Percentiles rank a stretch among this genome's conserved stretches.
Evolutionary conservation across 1,284 basidiomycete genomes (phyloP).

Genomic region (Cerioporus squamosus): DNA sequence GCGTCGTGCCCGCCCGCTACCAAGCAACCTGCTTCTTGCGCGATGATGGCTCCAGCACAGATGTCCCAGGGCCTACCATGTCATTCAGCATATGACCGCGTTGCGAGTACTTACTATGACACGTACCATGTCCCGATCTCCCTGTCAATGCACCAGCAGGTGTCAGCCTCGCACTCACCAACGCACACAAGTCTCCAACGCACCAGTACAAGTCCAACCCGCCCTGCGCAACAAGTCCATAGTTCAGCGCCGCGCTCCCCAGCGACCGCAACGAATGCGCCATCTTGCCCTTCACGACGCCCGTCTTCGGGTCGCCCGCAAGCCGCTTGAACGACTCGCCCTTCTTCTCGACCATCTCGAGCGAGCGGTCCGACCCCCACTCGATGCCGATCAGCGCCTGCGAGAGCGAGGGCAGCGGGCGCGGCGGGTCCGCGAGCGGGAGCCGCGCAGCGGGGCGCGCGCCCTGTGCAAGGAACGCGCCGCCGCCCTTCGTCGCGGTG

Average conservation of each 20-base stretch:
- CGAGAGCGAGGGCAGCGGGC: conserved; percentile 74
- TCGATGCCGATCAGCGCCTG: conserved; percentile 88
- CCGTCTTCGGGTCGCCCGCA: conserved; percentile 71
- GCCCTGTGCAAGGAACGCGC: conserved; percentile 73
- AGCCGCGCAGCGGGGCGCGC: conserved; percentile 66
- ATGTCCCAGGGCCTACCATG: conserved; percentile 83
- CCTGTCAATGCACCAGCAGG: conserved; percentile 50
- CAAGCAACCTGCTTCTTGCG: conserved; percentile 86
- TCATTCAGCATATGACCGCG: background rate
- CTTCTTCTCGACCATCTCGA: conserved; percentile 66
- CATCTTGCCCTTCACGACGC: conserved; percentile 81
- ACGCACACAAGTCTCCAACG: conserved; percentile 21
- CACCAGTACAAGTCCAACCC: conserved; percentile 85
- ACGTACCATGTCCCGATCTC: conserved; percentile 86
- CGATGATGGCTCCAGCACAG: conserved; percentile 92
- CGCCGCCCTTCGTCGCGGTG: conserved; percentile 78
- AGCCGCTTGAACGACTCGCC: conserved; percentile 75
- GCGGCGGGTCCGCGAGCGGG: conserved; percentile 63
- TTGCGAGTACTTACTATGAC: background rate
- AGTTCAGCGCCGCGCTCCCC: conserved; percentile 89
- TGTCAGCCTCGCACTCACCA: background rate
- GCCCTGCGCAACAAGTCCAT: conserved; percentile 83
- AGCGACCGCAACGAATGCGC: conserved; percentile 84
- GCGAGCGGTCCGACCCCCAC: conserved; percentile 87
- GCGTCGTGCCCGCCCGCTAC: conserved; percentile 71